Evolutionary conservation across 495 filamentous ascomycete genomes (phyloP), one percentile per base, ranked within the genome.

Genomic region (Penicillium alfredii): DNA sequence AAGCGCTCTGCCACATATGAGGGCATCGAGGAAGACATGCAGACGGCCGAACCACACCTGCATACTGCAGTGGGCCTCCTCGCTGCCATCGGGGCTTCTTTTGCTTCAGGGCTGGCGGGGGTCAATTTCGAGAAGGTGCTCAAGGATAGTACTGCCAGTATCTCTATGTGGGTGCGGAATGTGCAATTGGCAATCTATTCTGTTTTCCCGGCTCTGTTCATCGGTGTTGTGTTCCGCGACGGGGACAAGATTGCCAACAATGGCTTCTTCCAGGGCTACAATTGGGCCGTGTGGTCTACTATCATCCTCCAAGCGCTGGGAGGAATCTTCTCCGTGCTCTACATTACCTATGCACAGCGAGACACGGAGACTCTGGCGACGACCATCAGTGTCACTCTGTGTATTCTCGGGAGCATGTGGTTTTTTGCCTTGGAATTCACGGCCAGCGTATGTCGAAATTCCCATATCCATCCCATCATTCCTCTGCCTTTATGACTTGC

Each of bases 51-150:
- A 15, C 83, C 81, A 6, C 61, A 71, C 24, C 76, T 93, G 74
- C 87, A 88, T 60, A 73, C 78, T 32, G 71, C 75, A 1, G 63
- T 93, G 35, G 92, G 92, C n/a, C 52, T 97, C 8, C 58, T 77
- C 1, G 80, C 90, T 0, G 88, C 89, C 3, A 57, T 89, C 35
- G 68, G 81, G 4, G 81, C 88, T 14, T 86, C 84, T 38, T 64
- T 77, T 9, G 74, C 89, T 7, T 94, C 88, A 1, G 86, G 88
- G 2, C 58, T 93, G 30, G 88, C 86, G 1, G 84, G 87, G 1
- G 84, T 94, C 2, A 93, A 89, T 57, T 94, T 97, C 53, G 92
- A 98, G 64, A 96, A 93, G 60, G 81, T 96, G 0, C 68, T 97
- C 30, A 94, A 90, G 55, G 84, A 94, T 43, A 81, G 84, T 16